Base-by-base conservation (phyloP, 345 rosid species). In the Citrus glauca region DNA sequence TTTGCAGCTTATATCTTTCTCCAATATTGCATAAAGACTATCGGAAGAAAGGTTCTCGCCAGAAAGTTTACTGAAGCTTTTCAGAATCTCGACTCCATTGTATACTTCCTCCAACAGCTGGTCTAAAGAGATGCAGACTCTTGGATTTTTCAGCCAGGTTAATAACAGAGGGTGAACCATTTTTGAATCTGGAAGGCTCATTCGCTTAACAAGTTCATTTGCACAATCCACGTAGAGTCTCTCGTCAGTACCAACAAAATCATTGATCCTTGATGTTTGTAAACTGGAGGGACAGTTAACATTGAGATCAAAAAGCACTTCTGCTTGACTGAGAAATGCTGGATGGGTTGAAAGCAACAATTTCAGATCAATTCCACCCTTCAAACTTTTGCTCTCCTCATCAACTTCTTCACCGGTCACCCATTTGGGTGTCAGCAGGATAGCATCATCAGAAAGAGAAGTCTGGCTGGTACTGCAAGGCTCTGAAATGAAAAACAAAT, bases 211-310 rank as follows among this genome's bases (percentile, higher is more conserved):
- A 70, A 87, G 85, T 83, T 94, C 99, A 61, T 85, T 87, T 63
- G 97, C 91, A 37, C 86, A 92, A 77, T 91, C 97, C 70, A 89
- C 69, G 65, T 79, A 86, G 78, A 91, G 90, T 84, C 73, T 86
- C 70, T 71, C 75, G 25, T 83, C 78, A 24, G 81, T 76, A 35
- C 64, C 73, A 28, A 56, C 56, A 19, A 70, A 50, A 65, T 69
- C 81, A 14, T 64, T 8, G 22, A 65, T 76, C 33, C 66, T 65
- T 11, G 40, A 50, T 32, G 67, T 59, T 79, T 77, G 79, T 48
- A 76, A 50, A 45, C 69, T 35, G 10, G 74, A 57, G 61, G 77
- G 75, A 60, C 55, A 57, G 72, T 76, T 84, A 65, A 73, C 66
- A 22, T 81, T 70, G 28, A 92, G 80, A 77, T 83, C 80, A 45